Percentiles rank a stretch among this genome's conserved stretches.
Conservation (phyloP, 2,329 filamentous ascomycete genomes). For the Colletotrichum sp. region DNA sequence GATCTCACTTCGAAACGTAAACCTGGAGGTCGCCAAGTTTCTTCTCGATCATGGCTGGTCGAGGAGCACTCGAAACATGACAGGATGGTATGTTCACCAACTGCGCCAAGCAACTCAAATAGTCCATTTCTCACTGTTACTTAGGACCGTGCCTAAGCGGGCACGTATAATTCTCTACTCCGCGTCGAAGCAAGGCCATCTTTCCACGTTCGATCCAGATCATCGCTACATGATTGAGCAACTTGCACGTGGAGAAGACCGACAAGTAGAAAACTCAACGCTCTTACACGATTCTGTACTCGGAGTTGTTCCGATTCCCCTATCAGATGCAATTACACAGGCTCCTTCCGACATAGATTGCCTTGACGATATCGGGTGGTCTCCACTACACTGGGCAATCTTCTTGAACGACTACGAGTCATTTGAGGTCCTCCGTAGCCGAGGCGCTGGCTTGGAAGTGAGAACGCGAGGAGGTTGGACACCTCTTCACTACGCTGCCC, state of each 20-base stretch:
- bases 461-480: neutral
- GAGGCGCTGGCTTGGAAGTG: neutral
- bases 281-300: neutral
- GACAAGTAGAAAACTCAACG: neutral
- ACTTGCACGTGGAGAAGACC: neutral
- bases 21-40: neutral
- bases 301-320: neutral
- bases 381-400: neutral
- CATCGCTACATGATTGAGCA: neutral
- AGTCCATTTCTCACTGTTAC: neutral
- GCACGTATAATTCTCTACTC: neutral
- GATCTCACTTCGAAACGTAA: neutral
- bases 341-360: neutral
- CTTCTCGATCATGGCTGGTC: neutral
- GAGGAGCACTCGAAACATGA: neutral
- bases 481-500: neutral
- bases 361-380: neutral
- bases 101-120: no score
- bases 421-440: neutral
- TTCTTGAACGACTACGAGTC: neutral
- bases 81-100: neutral
- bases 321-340: neutral
- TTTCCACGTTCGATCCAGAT: neutral
- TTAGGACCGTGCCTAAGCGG: neutral
- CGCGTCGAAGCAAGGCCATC: neutral